phyloP scores from a whole-genome alignment of 2,329 filamentous ascomycete genomes.

The Passalora sequoiae region DNA sequence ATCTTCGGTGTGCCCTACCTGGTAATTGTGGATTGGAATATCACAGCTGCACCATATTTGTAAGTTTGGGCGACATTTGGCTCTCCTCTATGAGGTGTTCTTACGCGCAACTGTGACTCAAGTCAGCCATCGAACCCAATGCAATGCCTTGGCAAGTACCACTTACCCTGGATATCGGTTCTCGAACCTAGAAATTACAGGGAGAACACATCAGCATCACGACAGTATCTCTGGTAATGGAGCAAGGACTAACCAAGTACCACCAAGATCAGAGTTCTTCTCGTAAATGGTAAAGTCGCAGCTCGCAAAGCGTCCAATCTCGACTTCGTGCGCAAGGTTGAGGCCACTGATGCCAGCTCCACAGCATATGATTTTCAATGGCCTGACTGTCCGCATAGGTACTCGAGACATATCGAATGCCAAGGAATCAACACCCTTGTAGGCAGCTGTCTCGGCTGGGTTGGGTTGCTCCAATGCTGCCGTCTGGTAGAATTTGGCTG shows the following conservation, averaged over 20 bases:
- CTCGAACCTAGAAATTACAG: no score
- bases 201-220: no score
- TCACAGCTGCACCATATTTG: not conserved
- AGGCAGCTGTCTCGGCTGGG: not conserved
- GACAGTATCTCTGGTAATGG: no score
- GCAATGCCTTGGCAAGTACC: not conserved
- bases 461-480: not conserved
- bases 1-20: not conserved
- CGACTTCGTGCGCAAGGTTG: slow-evolving; percentile 1
- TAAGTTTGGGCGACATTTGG: not conserved
- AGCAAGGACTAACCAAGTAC: no score
- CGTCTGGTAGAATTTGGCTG: not conserved
- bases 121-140: not conserved
- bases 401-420: not conserved
- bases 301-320: not conserved
- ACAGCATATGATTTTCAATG: not conserved
- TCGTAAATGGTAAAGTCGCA: not conserved
- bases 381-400: not conserved
- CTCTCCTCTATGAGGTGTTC: not conserved
- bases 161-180: not conserved
- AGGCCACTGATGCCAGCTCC: not conserved
- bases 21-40: not conserved
- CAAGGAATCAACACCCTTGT: not conserved
- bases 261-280: not conserved
- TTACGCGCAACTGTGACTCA: not conserved